These are phyloP conservation scores for Naganishia albida DNA, from an alignment of 1,284 basidiomycete genomes.

Conservation along the genomic window DNA sequence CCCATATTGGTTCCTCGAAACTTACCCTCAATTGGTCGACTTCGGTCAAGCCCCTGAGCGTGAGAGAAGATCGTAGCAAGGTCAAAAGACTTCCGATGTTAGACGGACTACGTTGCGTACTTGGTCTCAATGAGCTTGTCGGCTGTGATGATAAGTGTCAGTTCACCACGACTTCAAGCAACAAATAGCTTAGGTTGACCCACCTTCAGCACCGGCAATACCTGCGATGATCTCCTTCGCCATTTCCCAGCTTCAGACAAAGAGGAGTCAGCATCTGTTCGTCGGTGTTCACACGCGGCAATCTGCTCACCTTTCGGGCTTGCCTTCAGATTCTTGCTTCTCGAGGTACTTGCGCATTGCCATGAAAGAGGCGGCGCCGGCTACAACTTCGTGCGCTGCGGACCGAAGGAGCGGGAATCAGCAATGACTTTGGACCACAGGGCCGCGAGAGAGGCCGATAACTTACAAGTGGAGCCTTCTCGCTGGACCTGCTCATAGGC, in stretches of 20 bases:
- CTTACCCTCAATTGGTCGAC: conserved; percentile 17
- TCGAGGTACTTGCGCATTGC: conserved; percentile 44
- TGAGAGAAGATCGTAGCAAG: not conserved
- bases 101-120: not conserved
- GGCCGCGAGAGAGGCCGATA: no score
- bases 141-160: conserved; percentile 1
- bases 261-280: not conserved
- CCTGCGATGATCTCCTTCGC: conserved; percentile 44
- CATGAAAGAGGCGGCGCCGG: conserved; percentile 39
- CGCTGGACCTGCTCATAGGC: conserved; percentile 30
- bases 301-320: conserved; percentile 25
- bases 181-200: not conserved
- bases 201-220: conserved; percentile 40
- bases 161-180: not conserved
- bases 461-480: conserved; percentile 31
- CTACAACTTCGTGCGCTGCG: conserved; percentile 30
- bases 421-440: not conserved
- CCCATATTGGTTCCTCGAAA: no score
- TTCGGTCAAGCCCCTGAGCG: conserved; percentile 10
- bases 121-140: conserved; percentile 42
- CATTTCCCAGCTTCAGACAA: conserved; percentile 26
- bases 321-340: conserved; percentile 40
- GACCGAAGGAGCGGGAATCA: not conserved
- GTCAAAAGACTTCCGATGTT: not conserved
- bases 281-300: no score